phyloP scores from a whole-genome alignment of 257 asterid genomes.

The Gentiana dahurica region DNA sequence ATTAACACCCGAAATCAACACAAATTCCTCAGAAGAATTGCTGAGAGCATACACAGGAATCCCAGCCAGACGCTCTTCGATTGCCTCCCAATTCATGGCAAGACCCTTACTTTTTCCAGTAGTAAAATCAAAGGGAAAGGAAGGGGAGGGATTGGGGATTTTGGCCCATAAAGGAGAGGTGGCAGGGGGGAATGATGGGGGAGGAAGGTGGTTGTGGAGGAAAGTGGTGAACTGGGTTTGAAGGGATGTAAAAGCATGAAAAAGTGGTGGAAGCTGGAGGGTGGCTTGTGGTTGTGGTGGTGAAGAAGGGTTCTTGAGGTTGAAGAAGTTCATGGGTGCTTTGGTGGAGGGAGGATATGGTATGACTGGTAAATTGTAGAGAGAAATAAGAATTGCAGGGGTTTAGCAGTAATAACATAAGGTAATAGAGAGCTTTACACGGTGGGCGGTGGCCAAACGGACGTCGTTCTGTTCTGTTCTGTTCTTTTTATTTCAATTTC shows the following conservation, averaged over 20 bases:
- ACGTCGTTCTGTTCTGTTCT: too few relatives aligned
- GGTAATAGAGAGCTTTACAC: too few relatives aligned
- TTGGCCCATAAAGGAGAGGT: conserved; percentile 32
- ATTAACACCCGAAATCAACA: conserved; percentile 52
- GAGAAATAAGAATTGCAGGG: neutral
- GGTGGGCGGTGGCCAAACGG: too few relatives aligned
- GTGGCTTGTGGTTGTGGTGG: conserved; percentile 17
- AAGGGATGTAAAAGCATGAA: conserved; percentile 47
- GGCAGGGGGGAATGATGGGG: conserved; percentile 6
- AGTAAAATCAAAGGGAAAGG: neutral
- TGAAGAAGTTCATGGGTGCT: conserved; percentile 39
- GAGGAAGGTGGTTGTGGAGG: conserved; percentile 20
- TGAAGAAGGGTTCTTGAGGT: conserved; percentile 22
- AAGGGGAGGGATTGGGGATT: conserved; percentile 17
- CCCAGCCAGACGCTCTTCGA: conserved; percentile 80
- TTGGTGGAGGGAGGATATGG: neutral
- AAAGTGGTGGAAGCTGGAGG: conserved; percentile 9
- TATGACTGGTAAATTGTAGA: neutral
- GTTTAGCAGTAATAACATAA: too few relatives aligned
- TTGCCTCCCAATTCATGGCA: conserved; percentile 36
- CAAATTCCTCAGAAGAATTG: conserved; percentile 61
- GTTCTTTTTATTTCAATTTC: too few relatives aligned
- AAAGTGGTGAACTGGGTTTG: conserved; percentile 55
- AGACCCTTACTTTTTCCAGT: conserved; percentile 6
- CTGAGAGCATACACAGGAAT: conserved; percentile 81